Evolutionary conservation across 2,329 filamentous ascomycete species (phyloP).

Genomic region (Claviceps monticola): DNA sequence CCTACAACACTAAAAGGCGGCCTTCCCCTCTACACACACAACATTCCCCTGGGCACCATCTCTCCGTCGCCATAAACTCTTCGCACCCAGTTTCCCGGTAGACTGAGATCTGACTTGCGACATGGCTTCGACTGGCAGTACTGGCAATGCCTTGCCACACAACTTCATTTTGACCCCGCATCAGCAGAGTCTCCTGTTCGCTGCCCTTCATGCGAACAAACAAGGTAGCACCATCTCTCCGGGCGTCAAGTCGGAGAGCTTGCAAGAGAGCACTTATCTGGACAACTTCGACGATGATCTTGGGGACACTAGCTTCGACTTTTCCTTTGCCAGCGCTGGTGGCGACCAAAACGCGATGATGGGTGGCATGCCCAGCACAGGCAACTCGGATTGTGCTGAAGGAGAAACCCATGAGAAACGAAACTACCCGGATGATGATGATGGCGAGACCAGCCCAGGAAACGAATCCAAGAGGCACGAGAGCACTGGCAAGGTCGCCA

Average conservation of each 20-base stretch:
- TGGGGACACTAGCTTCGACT: conserved; percentile 66
- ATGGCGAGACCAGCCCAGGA: conserved; percentile 40
- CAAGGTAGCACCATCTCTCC: conserved; percentile 20
- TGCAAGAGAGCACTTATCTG: conserved; percentile 67
- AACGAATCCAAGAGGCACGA: conserved; percentile 58
- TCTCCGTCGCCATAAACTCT: no score
- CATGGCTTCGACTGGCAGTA: conserved; percentile 38
- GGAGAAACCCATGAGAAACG: conserved; percentile 49
- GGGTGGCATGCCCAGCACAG: conserved; percentile 49
- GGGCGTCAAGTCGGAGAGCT: conserved; percentile 26
- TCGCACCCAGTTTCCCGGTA: no score
- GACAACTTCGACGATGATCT: conserved; percentile 66
- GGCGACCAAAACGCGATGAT: conserved; percentile 53
- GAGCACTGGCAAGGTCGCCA: conserved; percentile 70
- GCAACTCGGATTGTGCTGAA: conserved; percentile 46
- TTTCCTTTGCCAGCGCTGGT: conserved; percentile 30
- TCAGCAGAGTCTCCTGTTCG: conserved; percentile 63
- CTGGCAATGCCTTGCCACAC: conserved; percentile 26
- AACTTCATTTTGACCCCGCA: conserved; percentile 60
- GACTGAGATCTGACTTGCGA: background rate
- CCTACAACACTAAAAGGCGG: no score
- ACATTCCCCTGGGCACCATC: no score
- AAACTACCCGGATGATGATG: conserved; percentile 56
- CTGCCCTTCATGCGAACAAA: conserved; percentile 61
- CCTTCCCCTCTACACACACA: no score